Percentiles rank a stretch among this genome's conserved stretches.
These are phyloP conservation scores for Phanerochaete sordida DNA, from an alignment of 768 basidiomycete genomes.

Conservation along the genomic window DNA sequence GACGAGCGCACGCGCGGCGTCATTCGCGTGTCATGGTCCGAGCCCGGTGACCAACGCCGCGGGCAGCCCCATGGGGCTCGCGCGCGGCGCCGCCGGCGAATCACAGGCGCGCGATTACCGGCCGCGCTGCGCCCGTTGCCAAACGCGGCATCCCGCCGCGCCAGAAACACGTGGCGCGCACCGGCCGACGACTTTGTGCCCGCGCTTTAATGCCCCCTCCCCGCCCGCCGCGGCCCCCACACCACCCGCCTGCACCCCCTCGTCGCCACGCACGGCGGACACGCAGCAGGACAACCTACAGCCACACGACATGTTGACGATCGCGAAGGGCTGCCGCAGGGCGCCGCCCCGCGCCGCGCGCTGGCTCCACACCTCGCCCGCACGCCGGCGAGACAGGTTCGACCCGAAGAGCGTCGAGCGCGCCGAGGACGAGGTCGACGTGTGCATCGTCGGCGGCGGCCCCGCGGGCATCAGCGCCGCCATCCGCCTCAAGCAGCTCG, in stretches of 20 bases:
- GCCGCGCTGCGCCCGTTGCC: too few species aligned
- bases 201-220: too few species aligned
- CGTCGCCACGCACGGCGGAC: not conserved
- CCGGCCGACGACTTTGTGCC: too few species aligned
- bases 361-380: slow-evolving; percentile 22
- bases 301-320: not conserved
- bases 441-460: slow-evolving; percentile 95
- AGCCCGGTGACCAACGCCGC: too few species aligned
- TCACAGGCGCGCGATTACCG: too few species aligned
- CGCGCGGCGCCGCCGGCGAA: too few species aligned
- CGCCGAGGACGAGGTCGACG: slow-evolving; percentile 89
- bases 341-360: slow-evolving; percentile 4
- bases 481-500: slow-evolving; percentile 91
- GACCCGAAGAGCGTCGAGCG: slow-evolving; percentile 70
- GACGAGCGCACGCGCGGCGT: too few species aligned
- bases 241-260: not conserved
- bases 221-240: not conserved
- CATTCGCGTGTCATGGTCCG: too few species aligned
- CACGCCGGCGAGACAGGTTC: slow-evolving; percentile 34
- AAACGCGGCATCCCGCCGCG: too few species aligned
- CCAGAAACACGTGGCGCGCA: too few species aligned
- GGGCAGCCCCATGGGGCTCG: too few species aligned
- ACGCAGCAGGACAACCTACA: not conserved
- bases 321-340: not conserved
- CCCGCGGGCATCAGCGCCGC: slow-evolving; percentile 96